Percentiles rank a stretch among this genome's conserved stretches.
These are phyloP conservation scores for Lachancea quebecensis DNA, from an alignment of 805 yeast genomes.

Conservation along the genomic window DNA sequence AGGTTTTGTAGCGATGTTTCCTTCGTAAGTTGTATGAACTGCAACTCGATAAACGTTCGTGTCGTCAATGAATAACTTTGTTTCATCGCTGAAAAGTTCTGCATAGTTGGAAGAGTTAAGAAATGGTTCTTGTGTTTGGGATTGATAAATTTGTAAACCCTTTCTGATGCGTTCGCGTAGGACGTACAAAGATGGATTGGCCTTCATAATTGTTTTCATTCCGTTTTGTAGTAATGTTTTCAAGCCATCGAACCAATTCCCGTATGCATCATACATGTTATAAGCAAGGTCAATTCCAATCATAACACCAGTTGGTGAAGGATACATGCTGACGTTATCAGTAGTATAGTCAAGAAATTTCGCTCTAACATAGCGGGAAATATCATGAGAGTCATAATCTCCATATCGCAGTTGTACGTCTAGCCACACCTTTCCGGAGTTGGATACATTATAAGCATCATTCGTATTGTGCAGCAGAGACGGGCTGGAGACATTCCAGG, in stretches of 20 bases:
- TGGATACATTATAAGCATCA: constrained; percentile 53
- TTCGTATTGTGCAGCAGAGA: constrained; percentile 67
- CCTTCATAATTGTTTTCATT: constrained; percentile 88
- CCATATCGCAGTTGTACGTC: constrained; percentile 95
- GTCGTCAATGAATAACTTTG: constrained; percentile 85
- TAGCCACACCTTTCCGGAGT: constrained; percentile 76
- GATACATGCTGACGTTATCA: constrained; percentile 78
- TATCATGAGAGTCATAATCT: constrained; percentile 96
- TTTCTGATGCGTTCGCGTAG: constrained; percentile 89
- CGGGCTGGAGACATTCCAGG: constrained; percentile 81
- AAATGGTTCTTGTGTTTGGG: constrained; percentile 88
- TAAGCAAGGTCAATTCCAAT: constrained; percentile 90
- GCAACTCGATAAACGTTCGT: constrained; percentile 90
- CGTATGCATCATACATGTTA: constrained; percentile 93
- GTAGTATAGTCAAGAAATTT: constrained; percentile 89
- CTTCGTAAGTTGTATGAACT: constrained; percentile 86
- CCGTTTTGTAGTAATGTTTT: constrained; percentile 87
- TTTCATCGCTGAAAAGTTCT: constrained; percentile 78
- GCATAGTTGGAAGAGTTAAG: constrained; percentile 85
- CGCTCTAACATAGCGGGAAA: constrained; percentile 86
- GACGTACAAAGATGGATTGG: constrained; percentile 88
- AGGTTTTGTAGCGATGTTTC: constrained; percentile 86
- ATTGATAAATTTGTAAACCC: constrained; percentile 86
- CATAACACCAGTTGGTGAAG: constrained; percentile 88
- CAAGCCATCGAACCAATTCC: constrained; percentile 95